Percentiles rank a stretch among this genome's conserved stretches.
Evolutionary conservation across 495 filamentous ascomycete species (phyloP).

Genomic region (Penicillium waksmanii): DNA sequence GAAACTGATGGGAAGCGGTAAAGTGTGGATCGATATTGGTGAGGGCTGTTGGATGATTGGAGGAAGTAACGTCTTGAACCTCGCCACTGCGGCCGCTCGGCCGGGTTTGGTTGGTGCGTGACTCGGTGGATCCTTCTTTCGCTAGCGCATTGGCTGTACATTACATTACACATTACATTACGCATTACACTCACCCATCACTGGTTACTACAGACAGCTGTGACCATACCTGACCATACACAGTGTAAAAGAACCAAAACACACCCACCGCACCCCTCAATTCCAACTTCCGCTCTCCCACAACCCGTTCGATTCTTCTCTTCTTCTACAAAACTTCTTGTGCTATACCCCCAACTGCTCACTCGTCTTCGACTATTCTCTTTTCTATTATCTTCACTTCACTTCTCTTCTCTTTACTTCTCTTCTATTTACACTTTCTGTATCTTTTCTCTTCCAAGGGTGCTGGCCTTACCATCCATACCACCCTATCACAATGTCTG

Average conservation of each 20-base stretch:
- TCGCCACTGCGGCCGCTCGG: slow-evolving; percentile 29
- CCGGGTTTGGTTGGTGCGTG: slow-evolving; percentile 36
- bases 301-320: slow-evolving; percentile 15
- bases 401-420: slow-evolving; percentile 43
- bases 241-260: slow-evolving; percentile 21
- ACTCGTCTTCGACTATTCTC: slow-evolving; percentile 29
- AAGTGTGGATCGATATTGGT: background rate
- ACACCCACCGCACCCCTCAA: slow-evolving; percentile 20
- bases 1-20: slow-evolving; percentile 3
- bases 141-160: background rate
- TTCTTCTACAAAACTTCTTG: slow-evolving; percentile 27
- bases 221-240: slow-evolving; percentile 12
- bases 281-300: slow-evolving; percentile 24
- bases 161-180: slow-evolving; percentile 8
- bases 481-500: slow-evolving; percentile 64
- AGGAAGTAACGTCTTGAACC: slow-evolving; percentile 6
- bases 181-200: background rate
- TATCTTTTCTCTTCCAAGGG: slow-evolving; percentile 33
- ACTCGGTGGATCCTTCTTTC: slow-evolving; percentile 15
- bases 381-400: slow-evolving; percentile 39
- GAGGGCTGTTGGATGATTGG: background rate
- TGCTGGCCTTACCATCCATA: slow-evolving; percentile 24
- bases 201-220: background rate
- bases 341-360: slow-evolving; percentile 25
- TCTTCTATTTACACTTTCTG: slow-evolving; percentile 38